phyloP scores from a whole-genome alignment of 805 yeast species.

The Barnettozyma pratensis region DNA sequence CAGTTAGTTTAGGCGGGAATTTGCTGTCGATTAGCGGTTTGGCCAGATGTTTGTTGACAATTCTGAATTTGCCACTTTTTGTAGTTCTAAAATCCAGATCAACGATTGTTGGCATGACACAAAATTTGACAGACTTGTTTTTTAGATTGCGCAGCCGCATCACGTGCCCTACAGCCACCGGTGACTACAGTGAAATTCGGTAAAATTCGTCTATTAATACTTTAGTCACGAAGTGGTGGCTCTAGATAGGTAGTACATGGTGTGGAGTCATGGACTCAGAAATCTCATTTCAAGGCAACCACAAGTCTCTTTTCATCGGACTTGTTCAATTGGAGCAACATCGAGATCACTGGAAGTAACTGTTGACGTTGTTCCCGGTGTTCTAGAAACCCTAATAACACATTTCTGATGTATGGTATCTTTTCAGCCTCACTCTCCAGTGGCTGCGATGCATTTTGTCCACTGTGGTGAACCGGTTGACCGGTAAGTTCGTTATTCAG shows the following conservation, averaged over 20 bases:
- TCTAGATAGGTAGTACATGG: too few relatives aligned
- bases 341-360: slow-evolving; percentile 79
- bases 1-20: too few relatives aligned
- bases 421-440: slow-evolving; percentile 31
- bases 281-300: slow-evolving; percentile 19
- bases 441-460: slow-evolving; percentile 1
- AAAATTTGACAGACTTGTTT: background rate
- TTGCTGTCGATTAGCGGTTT: too few relatives aligned
- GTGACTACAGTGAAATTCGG: background rate
- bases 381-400: slow-evolving; percentile 84
- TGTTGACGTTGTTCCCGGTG: slow-evolving; percentile 88
- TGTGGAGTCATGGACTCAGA: too few relatives aligned
- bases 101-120: background rate
- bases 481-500: slow-evolving; percentile 10
- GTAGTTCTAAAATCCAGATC: too few relatives aligned
- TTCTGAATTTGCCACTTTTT: too few relatives aligned
- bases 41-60: too few relatives aligned
- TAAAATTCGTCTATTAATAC: too few relatives aligned
- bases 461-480: background rate
- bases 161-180: background rate
- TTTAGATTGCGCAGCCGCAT: background rate
- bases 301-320: slow-evolving; percentile 73
- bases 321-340: slow-evolving; percentile 61
- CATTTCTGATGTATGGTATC: slow-evolving; percentile 81
- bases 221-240: too few relatives aligned